phyloP scores from a whole-genome alignment of 768 basidiomycete genomes.

The Calocera viscosa region DNA sequence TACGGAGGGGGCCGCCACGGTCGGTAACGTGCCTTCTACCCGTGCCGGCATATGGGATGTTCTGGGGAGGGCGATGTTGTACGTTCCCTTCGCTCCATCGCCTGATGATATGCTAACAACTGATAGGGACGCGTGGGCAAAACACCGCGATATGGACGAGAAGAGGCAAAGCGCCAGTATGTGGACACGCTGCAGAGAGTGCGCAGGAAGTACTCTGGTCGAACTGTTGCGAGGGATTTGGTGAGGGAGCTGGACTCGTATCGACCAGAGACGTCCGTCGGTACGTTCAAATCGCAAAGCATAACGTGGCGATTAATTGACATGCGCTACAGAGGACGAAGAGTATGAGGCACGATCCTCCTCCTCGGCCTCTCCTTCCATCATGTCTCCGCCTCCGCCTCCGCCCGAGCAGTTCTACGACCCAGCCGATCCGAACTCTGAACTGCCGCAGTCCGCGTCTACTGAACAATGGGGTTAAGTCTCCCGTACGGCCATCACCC shows the following conservation, averaged over 20 bases:
- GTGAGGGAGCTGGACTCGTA: conserved; percentile 68
- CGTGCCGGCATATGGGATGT: conserved; percentile 85
- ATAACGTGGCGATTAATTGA: not conserved
- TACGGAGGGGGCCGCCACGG: conserved; percentile 47
- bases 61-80: conserved; percentile 90
- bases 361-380: not conserved
- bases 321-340: not conserved
- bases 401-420: not conserved
- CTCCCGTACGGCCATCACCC: not conserved
- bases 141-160: conserved; percentile 67
- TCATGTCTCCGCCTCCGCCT: not conserved
- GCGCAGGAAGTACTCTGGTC: conserved; percentile 69
- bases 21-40: conserved; percentile 67
- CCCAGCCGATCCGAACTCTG: not conserved
- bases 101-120: not conserved
- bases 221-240: conserved; percentile 59
- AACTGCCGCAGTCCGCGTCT: not conserved
- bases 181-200: conserved; percentile 81
- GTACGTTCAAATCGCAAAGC: not conserved
- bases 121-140: conserved; percentile 86
- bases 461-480: conserved; percentile 6
- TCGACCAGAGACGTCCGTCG: conserved; percentile 46
- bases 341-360: not conserved
- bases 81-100: conserved; percentile 19
- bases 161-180: conserved; percentile 79